phyloP scores from a whole-genome alignment of 352 stramenopile species.

The Aphanomyces stellatus region DNA sequence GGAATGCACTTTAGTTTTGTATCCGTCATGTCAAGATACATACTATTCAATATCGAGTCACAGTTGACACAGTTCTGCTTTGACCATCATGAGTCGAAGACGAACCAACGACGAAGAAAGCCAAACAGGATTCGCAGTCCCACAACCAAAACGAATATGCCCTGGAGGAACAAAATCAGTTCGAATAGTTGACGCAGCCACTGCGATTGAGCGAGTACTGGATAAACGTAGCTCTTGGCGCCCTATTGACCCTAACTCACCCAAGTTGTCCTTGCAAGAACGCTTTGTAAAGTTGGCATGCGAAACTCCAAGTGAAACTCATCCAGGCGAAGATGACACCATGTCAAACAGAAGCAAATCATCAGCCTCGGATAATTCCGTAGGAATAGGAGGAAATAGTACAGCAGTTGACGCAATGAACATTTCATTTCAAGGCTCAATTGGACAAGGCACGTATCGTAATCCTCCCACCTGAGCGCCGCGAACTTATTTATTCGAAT shows the following conservation, averaged over 20 bases:
- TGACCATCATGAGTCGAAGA: neutral
- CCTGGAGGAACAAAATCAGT: neutral
- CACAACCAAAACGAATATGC: neutral
- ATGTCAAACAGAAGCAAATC: neutral
- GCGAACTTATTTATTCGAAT: neutral
- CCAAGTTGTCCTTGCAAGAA: neutral
- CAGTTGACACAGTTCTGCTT: neutral
- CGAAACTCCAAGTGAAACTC: neutral
- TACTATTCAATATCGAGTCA: too few species aligned
- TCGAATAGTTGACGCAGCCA: neutral
- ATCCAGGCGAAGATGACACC: neutral
- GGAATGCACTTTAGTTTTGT: neutral
- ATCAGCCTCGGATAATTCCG: neutral
- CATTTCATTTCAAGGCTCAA: neutral
- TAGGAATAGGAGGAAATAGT: neutral
- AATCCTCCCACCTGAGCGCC: neutral
- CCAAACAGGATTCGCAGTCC: neutral
- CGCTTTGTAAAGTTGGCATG: neutral
- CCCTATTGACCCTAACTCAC: neutral
- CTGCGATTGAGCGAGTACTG: neutral
- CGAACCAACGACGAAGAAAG: neutral
- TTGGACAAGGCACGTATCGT: neutral
- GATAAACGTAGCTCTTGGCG: neutral
- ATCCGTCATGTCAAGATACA: neutral
- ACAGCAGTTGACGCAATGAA: neutral